Base-by-base conservation (phyloP, 1,139 yeast species). In the Blastobotrys persicus region DNA sequence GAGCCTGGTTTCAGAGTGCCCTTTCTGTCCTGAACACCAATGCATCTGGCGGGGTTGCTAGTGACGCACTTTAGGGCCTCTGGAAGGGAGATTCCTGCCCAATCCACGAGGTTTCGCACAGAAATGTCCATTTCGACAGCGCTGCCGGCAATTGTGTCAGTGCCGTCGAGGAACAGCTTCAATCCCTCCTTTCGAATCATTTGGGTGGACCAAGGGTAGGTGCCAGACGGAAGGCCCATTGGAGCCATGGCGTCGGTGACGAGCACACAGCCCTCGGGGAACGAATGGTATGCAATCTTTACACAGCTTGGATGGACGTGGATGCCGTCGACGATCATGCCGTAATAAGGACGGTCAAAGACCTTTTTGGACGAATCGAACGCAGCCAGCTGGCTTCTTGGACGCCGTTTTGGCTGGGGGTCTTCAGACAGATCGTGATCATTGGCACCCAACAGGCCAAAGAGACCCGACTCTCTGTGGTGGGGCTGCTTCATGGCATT, bases 401-500 rank as follows among this genome's bases (percentile, higher is more conserved):
- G 41, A 6, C 41, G 41, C 12, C 41, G 18, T 28, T 37, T 49
- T 60, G 47, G 41, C 14, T 37, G 41, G 34, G 63, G 55, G 44
- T 70, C 49, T 20, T 46, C 43, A 5, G 52, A 43, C 41, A 50
- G 40, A 26, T 51, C 54, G 17, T 42, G 42, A 13, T 46, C 47
- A 17, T 43, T 42, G 56, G 48, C 68, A 23, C 76, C 75, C 31
- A 80, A 71, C 42, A 80, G 68, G 3, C 85, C 85, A 32, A 79
- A 72, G 14, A 80, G 76, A 12, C 85, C 85, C 7, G 79, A 80
- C 46, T 79, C 78, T 58, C 86, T 69, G 59, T 80, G 85, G 59
- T 79, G 85, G 1, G 82, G 83, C 60, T 78, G 83, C 2, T 83
- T 82, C 86, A 81, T 81, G 56, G 86, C 86, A 58, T 81, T 81